A percentile compares a stretch with the other conserved stretches of the same genome.
Evolutionary conservation across 495 filamentous ascomycete species (phyloP).

Genomic region (Chaetomium cochliodes): DNA sequence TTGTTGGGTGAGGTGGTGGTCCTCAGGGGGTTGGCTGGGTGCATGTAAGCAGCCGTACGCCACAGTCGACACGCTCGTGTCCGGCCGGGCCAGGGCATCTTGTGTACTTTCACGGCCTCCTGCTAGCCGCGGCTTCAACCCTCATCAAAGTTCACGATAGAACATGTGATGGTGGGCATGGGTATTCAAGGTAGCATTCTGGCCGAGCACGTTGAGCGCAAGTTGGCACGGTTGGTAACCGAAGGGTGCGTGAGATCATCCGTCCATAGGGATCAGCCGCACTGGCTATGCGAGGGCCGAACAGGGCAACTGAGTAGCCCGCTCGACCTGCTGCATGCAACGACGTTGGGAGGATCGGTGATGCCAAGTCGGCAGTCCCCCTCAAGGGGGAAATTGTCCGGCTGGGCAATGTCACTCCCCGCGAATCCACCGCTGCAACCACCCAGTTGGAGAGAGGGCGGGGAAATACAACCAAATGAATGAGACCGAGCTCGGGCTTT

Average conservation of each 20-base stretch:
- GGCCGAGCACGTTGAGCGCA: not conserved
- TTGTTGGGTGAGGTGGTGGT: not conserved
- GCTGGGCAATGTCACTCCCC: slow-evolving; percentile 21
- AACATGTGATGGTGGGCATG: slow-evolving; percentile 12
- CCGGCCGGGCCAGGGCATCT: not conserved
- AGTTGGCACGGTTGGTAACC: not conserved
- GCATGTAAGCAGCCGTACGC: not conserved
- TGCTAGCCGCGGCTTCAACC: slow-evolving; percentile 7
- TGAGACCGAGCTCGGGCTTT: not conserved
- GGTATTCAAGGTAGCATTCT: not conserved
- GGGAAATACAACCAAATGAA: slow-evolving; percentile 16
- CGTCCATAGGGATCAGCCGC: not conserved
- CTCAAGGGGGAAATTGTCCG: slow-evolving; percentile 20
- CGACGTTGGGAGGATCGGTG: not conserved
- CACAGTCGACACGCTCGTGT: no score
- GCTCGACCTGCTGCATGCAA: not conserved
- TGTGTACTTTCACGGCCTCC: not conserved
- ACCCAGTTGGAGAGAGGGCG: slow-evolving; percentile 11
- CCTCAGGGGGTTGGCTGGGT: not conserved
- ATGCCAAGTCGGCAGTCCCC: slow-evolving; percentile 18
- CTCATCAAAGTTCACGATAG: not conserved
- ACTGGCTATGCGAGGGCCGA: not conserved
- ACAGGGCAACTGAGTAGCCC: not conserved
- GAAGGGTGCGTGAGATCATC: not conserved
- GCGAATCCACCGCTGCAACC: slow-evolving; percentile 17